Evolutionary conservation across 1,284 basidiomycete genomes (phyloP).

Genomic region (Rhodotorula glutinis): DNA sequence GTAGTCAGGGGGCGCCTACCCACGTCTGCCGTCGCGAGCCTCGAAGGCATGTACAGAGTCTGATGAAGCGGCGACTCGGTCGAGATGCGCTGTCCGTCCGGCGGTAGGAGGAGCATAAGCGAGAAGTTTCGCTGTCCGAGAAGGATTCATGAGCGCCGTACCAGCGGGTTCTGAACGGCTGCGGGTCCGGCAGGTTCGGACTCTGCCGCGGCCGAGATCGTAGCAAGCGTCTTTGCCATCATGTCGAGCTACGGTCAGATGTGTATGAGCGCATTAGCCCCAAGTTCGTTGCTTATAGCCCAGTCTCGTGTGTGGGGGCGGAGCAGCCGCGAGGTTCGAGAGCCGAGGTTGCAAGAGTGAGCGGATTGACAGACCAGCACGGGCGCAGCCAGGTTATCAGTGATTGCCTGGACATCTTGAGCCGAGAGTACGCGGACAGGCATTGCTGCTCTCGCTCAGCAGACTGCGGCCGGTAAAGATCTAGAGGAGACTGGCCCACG

Average conservation of each 20-base stretch:
- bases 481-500: too few relatives aligned
- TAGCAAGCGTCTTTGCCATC: conserved; percentile 30
- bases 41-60: conserved; percentile 39
- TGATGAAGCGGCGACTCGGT: conserved; percentile 27
- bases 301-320: neutral
- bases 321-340: too few relatives aligned
- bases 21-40: conserved; percentile 28
- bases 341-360: neutral
- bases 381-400: conserved; percentile 6
- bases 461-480: neutral
- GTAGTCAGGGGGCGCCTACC: too few relatives aligned
- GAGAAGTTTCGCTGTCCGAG: too few relatives aligned
- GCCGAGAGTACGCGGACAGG: conserved; percentile 24
- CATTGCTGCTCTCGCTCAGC: too few relatives aligned
- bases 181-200: neutral
- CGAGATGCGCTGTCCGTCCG: conserved; percentile 19
- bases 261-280: neutral
- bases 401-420: conserved; percentile 12
- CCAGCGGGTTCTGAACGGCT: conserved; percentile 31
- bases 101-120: neutral
- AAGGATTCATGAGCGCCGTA: conserved; percentile 4
- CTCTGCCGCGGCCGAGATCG: conserved; percentile 4
- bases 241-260: conserved; percentile 12
- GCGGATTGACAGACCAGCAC: conserved; percentile 17
- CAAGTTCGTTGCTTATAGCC: neutral